Base-by-base conservation (phyloP, 176 grass and related monocot species). In the Oryza brachyantha region DNA sequence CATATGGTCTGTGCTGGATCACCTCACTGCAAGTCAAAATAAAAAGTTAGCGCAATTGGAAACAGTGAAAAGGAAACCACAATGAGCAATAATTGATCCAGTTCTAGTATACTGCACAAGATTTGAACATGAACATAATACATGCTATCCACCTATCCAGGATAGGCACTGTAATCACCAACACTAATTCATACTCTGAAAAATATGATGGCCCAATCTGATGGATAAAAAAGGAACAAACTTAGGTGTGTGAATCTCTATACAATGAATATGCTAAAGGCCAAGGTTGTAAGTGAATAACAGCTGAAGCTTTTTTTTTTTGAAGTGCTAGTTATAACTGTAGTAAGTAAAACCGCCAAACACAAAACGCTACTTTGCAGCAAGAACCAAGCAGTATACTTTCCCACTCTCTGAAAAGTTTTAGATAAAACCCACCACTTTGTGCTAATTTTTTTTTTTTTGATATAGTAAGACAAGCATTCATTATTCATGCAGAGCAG, bases 1-100 rank as follows among this genome's bases (percentile, higher is more conserved):
- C 79, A 68, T 90, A 90, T 68, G 84, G 79, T 24, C 88, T 90
- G 29, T 86, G 88, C 75, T 90, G 88, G 79, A 90, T 90, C 84
- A 90, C 86, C 29, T 90, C 88, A 19, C 88, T 90, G 79, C 62
- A 83, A 38, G 34, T 54, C 40, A 54, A 29, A 72, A 84, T 11
- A 72, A 66, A 9, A 63, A 62, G 34, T 80, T 62, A 76, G 43
- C 21, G 70, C 27, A 84, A 84, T 61, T 43, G 25, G 55, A 78
- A 67, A 0, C 7, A 72, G 17, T 52, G 17, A 61, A 19, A 73
- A 79, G 59, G 1, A 68, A 24, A 27, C 68, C 10, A 84, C 0
- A 10, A 41, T 34, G 54, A 28, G 29, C 17, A 78, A 76, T 38
- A 77, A 46, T 34, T 39, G 52, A 61, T 72, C 9, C 55, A 41